phyloP scores from a whole-genome alignment of 495 filamentous ascomycete species.

The Hypoxylon cercidicola region DNA sequence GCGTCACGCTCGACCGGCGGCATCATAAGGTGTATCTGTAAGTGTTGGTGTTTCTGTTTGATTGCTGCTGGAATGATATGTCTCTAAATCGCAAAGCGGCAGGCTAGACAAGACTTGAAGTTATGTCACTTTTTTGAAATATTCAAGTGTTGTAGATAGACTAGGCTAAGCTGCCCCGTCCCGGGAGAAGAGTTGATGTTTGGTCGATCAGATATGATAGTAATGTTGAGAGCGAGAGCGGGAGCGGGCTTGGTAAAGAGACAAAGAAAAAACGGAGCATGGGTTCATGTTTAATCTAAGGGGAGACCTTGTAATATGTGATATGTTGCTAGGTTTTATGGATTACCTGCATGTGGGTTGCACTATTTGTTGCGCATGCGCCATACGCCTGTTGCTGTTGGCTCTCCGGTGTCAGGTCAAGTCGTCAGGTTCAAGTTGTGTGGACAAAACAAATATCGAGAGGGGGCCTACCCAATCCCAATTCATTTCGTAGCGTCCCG shows the following conservation, averaged over 20 bases:
- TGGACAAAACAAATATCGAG: slow-evolving; percentile 42
- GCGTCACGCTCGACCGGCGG: slow-evolving; percentile 60
- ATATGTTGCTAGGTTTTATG: slow-evolving; percentile 9
- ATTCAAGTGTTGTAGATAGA: slow-evolving; percentile 8
- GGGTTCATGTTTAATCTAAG: slow-evolving; percentile 25
- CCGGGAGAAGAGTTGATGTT: slow-evolving; percentile 32
- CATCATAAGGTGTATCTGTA: slow-evolving; percentile 47
- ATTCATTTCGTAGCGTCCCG: slow-evolving; percentile 39
- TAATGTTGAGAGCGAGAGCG: slow-evolving; percentile 16
- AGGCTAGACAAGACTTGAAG: slow-evolving; percentile 5
- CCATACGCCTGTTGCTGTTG: not conserved
- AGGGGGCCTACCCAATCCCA: slow-evolving; percentile 37
- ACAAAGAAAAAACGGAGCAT: slow-evolving; percentile 40
- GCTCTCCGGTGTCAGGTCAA: not conserved
- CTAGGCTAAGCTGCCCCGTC: slow-evolving; percentile 28
- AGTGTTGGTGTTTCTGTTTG: slow-evolving; percentile 21
- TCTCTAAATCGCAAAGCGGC: slow-evolving; percentile 28
- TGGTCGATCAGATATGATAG: slow-evolving; percentile 38
- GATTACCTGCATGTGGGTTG: slow-evolving; percentile 14
- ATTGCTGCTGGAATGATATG: slow-evolving; percentile 41
- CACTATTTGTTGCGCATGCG: not conserved
- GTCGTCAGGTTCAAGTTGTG: slow-evolving; percentile 4
- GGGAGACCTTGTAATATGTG: slow-evolving; percentile 32
- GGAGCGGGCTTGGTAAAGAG: slow-evolving; percentile 20
- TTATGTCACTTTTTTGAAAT: slow-evolving; percentile 11